These are phyloP conservation scores for Claviceps quebecensis DNA, from an alignment of 2,329 filamentous ascomycete species.

Conservation along the genomic window DNA sequence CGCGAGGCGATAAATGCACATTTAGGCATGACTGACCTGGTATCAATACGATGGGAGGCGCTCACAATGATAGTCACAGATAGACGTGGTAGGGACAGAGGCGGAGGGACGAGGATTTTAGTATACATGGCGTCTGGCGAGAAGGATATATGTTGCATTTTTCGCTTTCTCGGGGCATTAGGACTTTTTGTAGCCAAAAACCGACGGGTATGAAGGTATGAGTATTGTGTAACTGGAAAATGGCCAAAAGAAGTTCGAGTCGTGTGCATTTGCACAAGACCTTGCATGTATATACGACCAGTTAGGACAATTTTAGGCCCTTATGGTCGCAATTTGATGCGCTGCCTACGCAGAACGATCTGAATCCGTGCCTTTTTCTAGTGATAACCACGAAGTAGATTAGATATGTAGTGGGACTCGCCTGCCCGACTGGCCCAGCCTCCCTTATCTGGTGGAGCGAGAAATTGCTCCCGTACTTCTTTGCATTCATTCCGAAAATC, in stretches of 20 bases:
- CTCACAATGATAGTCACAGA: neutral
- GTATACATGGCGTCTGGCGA: constrained; percentile 4
- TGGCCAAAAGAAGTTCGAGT: neutral
- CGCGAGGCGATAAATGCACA: constrained; percentile 59
- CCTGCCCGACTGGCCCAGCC: neutral
- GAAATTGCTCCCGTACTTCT: too few relatives aligned
- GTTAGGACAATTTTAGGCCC: neutral
- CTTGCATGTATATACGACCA: neutral
- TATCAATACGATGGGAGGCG: neutral
- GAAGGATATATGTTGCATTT: neutral
- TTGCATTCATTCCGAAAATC: too few relatives aligned
- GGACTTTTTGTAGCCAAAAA: neutral
- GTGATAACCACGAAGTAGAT: neutral
- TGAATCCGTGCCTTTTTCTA: neutral
- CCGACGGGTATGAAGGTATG: neutral
- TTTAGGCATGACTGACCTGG: constrained; percentile 48
- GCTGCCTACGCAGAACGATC: neutral
- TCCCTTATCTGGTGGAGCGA: neutral
- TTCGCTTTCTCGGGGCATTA: neutral
- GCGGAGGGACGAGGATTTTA: neutral
- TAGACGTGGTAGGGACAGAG: neutral
- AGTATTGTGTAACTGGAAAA: neutral
- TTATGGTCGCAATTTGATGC: neutral
- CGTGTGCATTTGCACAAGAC: neutral
- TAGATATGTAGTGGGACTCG: too few relatives aligned